Evolutionary conservation across 2,329 filamentous ascomycete genomes (phyloP), one percentile per base, ranked within the genome.

Genomic region (Fusarium chaquense): DNA sequence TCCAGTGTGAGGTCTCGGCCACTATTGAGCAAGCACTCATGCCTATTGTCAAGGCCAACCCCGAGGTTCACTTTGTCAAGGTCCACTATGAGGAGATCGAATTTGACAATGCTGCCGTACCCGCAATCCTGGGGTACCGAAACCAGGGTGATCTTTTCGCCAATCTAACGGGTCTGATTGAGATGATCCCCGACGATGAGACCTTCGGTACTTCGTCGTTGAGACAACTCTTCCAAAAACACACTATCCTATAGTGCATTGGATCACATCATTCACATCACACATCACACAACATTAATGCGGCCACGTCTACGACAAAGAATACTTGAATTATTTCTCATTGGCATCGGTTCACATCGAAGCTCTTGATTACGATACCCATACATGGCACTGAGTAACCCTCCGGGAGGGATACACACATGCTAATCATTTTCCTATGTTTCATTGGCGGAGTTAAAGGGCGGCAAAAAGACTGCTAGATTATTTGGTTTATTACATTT

Each of bases 81-180:
- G 87, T 98, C 49, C 91, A 97, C 80, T 93, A 93, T 78, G 90
- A 92, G 67, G 94, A 97, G 62, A 97, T 97, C 38, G 94, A 98
- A 78, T 97, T 98, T 84, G 93, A 98, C 78, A 89, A 92, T 62
- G 92, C 94, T 33, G 91, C 91, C 46, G 92, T 97, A 3, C 96
- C 96, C 1, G 93, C 96, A 6, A 84, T 98, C 38, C 84, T 98
- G 50, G 95, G 93, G 13, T 99, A 99, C 83, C 90, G 90, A 62
- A 93, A 91, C 75, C 89, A 91, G 76, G 94, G 94, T 55, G 94
- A 98, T 70, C 89, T 98, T 70, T 94, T 98, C 74, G 93, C 93
- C 69, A 97, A 94, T 75, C 84, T 98, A 54, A 93, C 96, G 0
- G 94, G 95, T 57, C 86, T 98, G 53, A 88, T 97, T 67, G 89